Evolutionary conservation across 768 basidiomycete genomes (phyloP), one percentile per base, ranked within the genome.

Genomic region (Sistotremastrum suecicum): DNA sequence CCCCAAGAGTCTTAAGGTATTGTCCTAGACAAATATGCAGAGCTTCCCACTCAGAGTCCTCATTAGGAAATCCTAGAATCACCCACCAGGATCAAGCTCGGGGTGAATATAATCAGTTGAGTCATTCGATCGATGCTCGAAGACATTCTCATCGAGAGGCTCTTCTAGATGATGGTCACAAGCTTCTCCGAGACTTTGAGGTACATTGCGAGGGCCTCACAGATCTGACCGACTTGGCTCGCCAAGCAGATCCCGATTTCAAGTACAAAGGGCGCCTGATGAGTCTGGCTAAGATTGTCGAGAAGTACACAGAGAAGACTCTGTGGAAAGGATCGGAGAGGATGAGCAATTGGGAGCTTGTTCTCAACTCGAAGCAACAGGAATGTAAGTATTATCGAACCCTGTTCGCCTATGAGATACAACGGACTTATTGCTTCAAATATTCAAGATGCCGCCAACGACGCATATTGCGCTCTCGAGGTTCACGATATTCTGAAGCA

Each of bases 81-180:
- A 9, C 54, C 63, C 9, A 48, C 56, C 7, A 56, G 68, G 8
- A 43, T 64, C 35, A 75, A 75, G 51, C 57, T 64, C 3, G 74
- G 74, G 11, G 70, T 63, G 5, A 72, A 73, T 46, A 74, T 73
- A 43, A 56, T 63, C 31, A 66, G 72, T 72, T 43, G 45, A 68
- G 61, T 8, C 33, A 30, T 41, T 20, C 37, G 39, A 36, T 42
- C 31, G 3, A 35, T 32, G 12, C 40, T 2, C 35, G 4, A 8
- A 7, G 46, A 1, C 41, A 50, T 31, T 31, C 34, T 39, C 39
- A 34, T 8, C 34, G 11, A 7, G 32, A 30, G 35, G 20, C 7
- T 36, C 36, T 28, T 9, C 12, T 41, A 73, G 72, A 68, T 32
- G 72, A 74, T 31, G 72, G 71, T 3, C 54, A 62, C 50, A 74